Conservation (phyloP, 1,284 basidiomycete genomes). For the Dichomitus squalens region DNA sequence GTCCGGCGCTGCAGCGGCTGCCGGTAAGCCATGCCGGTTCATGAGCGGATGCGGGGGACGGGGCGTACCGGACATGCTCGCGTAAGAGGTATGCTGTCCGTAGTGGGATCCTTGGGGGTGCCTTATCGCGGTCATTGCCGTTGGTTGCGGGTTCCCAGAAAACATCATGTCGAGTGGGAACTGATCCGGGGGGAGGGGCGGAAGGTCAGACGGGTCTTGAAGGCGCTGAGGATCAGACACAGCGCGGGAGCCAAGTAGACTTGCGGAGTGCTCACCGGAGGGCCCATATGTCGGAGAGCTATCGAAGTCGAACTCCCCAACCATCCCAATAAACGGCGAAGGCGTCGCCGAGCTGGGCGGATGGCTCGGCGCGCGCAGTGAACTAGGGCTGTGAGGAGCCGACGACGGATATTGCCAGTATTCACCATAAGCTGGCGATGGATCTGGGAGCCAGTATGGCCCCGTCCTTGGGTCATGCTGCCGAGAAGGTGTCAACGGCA, state of each 20-base stretch:
- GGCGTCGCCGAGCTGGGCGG: background rate
- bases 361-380: background rate
- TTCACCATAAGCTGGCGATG: slow-evolving; percentile 1
- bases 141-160: background rate
- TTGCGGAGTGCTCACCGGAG: background rate
- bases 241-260: background rate
- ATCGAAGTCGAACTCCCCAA: background rate
- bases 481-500: background rate
- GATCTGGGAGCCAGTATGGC: background rate
- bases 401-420: slow-evolving; percentile 5
- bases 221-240: background rate
- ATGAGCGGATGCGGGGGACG: background rate
- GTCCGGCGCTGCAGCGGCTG: background rate
- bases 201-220: background rate
- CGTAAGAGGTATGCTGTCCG: background rate
- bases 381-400: background rate
- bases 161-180: background rate
- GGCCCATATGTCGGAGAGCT: background rate
- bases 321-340: background rate
- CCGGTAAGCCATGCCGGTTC: background rate
- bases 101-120: background rate
- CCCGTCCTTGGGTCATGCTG: background rate
- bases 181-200: background rate
- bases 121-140: background rate
- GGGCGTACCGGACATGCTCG: background rate